These are phyloP conservation scores for Aspergillus kassunensis DNA, from an alignment of 495 filamentous ascomycete genomes.

Conservation along the genomic window DNA sequence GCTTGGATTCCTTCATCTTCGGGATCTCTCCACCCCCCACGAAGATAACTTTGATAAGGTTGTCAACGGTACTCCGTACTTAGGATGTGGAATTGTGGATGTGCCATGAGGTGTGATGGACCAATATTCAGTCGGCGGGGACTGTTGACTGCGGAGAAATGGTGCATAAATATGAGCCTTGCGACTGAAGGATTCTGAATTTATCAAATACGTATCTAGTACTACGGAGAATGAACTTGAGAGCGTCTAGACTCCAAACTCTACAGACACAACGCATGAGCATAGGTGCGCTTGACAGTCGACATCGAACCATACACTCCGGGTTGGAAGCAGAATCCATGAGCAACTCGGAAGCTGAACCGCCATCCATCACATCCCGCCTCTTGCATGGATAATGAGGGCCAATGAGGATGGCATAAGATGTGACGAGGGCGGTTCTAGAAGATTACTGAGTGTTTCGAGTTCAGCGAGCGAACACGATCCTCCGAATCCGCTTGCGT, in stretches of 20 bases:
- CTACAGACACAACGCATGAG: too few species aligned
- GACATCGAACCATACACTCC: too few species aligned
- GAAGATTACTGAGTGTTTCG: background rate
- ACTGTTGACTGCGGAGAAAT: conserved; percentile 26
- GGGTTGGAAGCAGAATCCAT: background rate
- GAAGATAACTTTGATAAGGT: conserved; percentile 25
- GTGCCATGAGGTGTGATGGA: conserved; percentile 24
- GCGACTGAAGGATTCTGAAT: conserved; percentile 12
- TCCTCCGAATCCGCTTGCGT: background rate
- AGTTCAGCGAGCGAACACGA: background rate
- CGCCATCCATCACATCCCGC: background rate
- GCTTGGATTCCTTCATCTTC: conserved; percentile 12
- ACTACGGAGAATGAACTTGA: too few species aligned
- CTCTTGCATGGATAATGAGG: background rate
- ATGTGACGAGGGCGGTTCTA: background rate
- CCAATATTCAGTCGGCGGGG: conserved; percentile 22
- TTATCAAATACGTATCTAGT: too few species aligned
- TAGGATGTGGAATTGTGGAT: conserved; percentile 27
- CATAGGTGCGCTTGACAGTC: too few species aligned
- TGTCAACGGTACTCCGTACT: conserved; percentile 10
- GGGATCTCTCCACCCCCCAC: conserved; percentile 23
- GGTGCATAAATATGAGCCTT: conserved; percentile 19
- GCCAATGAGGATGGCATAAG: background rate
- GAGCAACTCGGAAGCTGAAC: background rate
- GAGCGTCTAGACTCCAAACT: too few species aligned